Evolutionary conservation across 345 rosid genomes (phyloP), one percentile per base, ranked within the genome.

Genomic region (Sisymbrium irio): DNA sequence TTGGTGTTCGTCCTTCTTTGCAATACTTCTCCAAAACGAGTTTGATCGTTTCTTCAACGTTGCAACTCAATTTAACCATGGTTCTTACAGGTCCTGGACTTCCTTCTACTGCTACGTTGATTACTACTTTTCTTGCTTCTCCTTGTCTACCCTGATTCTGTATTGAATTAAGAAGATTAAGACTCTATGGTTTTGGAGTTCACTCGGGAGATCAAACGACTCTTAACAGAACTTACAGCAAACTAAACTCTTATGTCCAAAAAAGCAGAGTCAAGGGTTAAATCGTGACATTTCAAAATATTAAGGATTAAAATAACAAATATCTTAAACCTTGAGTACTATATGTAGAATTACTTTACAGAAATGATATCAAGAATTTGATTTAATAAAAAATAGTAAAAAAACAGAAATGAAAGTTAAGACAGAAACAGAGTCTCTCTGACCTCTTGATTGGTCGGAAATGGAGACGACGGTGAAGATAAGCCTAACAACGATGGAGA

Each of bases 71-170:
- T 83, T 83, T 84, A 63, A 88, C 87, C 96, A 94, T 82, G 33
- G 89, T 69, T 85, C 89, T 85, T 18, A 91, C 75, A 6, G 98
- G 96, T 61, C 98, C 98, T 5, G 98, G 94, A 73, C 98, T 94
- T 69, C 97, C 98, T 85, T 89, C 98, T 7, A 94, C 92, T 22
- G 85, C 81, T 55, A 94, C 94, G 59, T 63, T 87, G 40, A 94
- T 82, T 69, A 91, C 83, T 62, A 91, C 97, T 62, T 91, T 91
- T 25, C 88, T 71, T 32, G 87, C 86, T 74, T 77, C 82, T 39
- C 72, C 77, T 72, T 80, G 53, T 35, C n/a, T 4, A 40, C 50
- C 64, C 73, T 71, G 68, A 20, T 30, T 67, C 20, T 47, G 19
- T 66, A 50, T 39, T 7, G 1, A 56, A 56, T 11, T 27, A 41